Base-by-base conservation (phyloP, 2,329 filamentous ascomycete genomes). In the Talaromyces atroroseus region DNA sequence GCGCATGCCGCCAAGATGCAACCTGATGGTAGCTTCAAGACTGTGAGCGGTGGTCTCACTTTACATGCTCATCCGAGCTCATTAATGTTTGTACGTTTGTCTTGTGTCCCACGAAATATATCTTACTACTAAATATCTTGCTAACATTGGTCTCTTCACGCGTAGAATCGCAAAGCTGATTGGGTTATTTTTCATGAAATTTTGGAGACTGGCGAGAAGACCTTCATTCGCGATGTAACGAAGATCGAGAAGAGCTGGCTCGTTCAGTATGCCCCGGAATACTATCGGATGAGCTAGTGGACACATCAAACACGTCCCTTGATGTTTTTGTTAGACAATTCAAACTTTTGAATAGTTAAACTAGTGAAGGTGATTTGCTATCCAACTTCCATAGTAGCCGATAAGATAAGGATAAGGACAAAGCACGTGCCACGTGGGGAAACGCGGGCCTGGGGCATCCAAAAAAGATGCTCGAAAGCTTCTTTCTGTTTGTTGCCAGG, bases 111-210 rank as follows among this genome's bases (percentile, higher is more conserved):
- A n/a, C 6, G 6, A 24, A 26, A n/a, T 23, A 14, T 23, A 14
- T 14, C 32, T 36, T 16, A 16, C 11, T 36, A 36, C 32, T 12
- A 18, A 3, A 10, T 16, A 23, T 10, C 40, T 57, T 49, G 54
- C 60, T 64, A 51, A 66, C 58, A 10, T 54, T 14, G 16, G 8
- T 5, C 3, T 36, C 34, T 40, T 29, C 8, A n/a, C 5, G 56
- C 49, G 1, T 62, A 81, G 79, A 95, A 96, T 71, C 85, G 92
- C 56, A 96, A 95, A 76, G 90, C 90, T 11, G 91, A 96, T 61
- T 97, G 92, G 91, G 91, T 97, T 10, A 82, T 99, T 34, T 99
- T 96, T 68, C 88, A 95, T 65, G 92, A 96, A 74, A 84, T 96
- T 38, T 84, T 96, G 79, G 90, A 97, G 75, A 95, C 89, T 4